A percentile compares a stretch with the other conserved stretches of the same genome.
phyloP scores from a whole-genome alignment of 202 grass and related monocot species.

The Dendrocalamus latiflorus region DNA sequence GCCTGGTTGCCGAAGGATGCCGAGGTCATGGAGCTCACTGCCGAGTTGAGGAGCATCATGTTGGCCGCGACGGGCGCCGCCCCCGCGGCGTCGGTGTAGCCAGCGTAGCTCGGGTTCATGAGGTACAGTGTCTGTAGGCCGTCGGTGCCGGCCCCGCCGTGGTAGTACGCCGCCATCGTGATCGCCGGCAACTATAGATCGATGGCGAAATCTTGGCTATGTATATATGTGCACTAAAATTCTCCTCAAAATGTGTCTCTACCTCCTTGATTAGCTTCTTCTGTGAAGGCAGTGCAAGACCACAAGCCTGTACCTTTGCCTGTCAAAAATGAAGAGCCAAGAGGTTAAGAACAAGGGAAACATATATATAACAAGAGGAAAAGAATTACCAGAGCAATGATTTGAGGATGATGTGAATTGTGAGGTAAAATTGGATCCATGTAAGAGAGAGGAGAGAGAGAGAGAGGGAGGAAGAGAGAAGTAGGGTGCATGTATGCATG shows the following conservation, averaged over 20 bases:
- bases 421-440: conserved; percentile 27
- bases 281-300: not conserved
- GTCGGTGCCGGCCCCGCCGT: conserved; percentile 52
- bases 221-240: not conserved
- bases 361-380: not conserved
- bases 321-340: conserved; percentile 18
- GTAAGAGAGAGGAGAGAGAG: not conserved
- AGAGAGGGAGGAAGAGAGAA: not conserved
- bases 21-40: conserved; percentile 57
- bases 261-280: not conserved
- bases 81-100: conserved; percentile 41
- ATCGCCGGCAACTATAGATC: conserved; percentile 3
- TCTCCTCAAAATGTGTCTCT: conserved; percentile 4
- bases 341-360: not conserved
- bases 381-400: not conserved
- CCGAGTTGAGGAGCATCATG: conserved; percentile 92
- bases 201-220: not conserved
- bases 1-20: conserved; percentile 46
- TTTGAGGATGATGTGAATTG: not conserved
- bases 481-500: conserved; percentile 24
- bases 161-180: conserved; percentile 81
- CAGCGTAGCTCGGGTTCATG: conserved; percentile 80
- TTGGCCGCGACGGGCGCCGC: conserved; percentile 43
- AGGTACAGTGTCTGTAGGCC: conserved; percentile 92
- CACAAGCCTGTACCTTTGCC: conserved; percentile 8